A percentile compares a stretch with the other conserved stretches of the same genome.
Evolutionary conservation across 2,329 filamentous ascomycete species (phyloP).

Genomic region (Eutypa lata): DNA sequence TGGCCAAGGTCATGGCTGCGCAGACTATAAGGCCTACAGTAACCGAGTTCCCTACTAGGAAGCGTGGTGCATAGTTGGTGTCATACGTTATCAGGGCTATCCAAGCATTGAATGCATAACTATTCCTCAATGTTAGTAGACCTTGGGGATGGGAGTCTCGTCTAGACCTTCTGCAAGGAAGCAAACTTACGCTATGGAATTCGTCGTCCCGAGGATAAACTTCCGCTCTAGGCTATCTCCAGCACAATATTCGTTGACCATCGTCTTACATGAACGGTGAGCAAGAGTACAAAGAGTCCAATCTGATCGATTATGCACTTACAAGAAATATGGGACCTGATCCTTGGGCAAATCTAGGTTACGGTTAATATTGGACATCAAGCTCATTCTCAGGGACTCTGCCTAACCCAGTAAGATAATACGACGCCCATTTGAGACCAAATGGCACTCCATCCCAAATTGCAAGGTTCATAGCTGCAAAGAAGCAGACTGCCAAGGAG

Average conservation of each 20-base stretch:
- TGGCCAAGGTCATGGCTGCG: not conserved
- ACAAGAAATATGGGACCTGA: too few relatives aligned
- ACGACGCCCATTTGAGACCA: slow-evolving; percentile 22
- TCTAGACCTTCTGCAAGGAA: too few relatives aligned
- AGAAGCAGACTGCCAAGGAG: slow-evolving; percentile 21
- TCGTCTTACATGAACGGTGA: not conserved
- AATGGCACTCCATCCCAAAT: slow-evolving; percentile 24
- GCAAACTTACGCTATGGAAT: not conserved
- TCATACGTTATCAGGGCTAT: not conserved
- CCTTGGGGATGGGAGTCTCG: too few relatives aligned
- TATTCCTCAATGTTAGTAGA: not conserved
- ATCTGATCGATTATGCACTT: too few relatives aligned
- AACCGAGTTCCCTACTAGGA: not conserved
- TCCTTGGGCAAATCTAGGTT: not conserved
- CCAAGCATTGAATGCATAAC: not conserved
- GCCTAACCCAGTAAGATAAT: slow-evolving; percentile 19
- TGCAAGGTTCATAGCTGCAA: slow-evolving; percentile 21
- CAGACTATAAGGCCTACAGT: not conserved
- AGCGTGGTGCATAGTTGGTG: not conserved
- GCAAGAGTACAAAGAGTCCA: too few relatives aligned
- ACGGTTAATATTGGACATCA: not conserved
- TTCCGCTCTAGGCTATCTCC: slow-evolving; percentile 1
- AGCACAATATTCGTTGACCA: slow-evolving; percentile 1
- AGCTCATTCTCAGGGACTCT: too few relatives aligned
- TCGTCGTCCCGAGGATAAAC: not conserved